Evolutionary conservation across 371 early-diverging fungal species (phyloP).

Genomic region (Amoeboaphelidium protococcarum): DNA sequence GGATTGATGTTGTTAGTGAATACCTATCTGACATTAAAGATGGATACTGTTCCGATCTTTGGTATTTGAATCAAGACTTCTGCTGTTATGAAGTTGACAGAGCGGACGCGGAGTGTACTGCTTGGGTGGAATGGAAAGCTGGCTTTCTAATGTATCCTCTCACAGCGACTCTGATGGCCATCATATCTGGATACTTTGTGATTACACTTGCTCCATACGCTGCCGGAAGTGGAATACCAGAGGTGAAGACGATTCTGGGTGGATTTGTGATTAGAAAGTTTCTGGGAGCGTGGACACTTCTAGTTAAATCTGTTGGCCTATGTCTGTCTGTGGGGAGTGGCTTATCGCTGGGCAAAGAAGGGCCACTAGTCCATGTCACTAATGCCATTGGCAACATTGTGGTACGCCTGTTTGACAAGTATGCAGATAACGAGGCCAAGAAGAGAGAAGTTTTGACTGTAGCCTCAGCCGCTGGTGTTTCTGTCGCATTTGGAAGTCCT

Average conservation of each 20-base stretch:
- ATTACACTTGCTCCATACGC: background rate
- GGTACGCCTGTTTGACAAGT: conserved; percentile 55
- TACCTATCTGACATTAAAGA: background rate
- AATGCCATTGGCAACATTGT: conserved; percentile 71
- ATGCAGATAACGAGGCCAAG: conserved; percentile 32
- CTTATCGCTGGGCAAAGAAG: conserved; percentile 75
- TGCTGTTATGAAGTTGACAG: background rate
- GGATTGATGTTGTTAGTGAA: background rate
- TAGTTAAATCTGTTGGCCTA: conserved; percentile 64
- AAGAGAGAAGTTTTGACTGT: conserved; percentile 77
- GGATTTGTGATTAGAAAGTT: conserved; percentile 77
- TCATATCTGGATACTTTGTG: background rate
- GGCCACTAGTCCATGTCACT: conserved; percentile 78
- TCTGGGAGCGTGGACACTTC: conserved; percentile 50
- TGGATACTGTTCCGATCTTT: background rate
- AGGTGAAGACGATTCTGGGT: conserved; percentile 54
- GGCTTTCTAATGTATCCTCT: background rate
- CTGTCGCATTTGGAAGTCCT: conserved; percentile 86
- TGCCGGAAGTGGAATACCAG: background rate
- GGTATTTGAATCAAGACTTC: background rate
- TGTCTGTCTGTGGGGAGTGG: conserved; percentile 59
- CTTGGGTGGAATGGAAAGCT: background rate
- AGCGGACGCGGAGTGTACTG: background rate
- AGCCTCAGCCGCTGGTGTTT: conserved; percentile 76
- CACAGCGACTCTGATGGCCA: background rate